Percentiles rank a stretch among this genome's conserved stretches.
Evolutionary conservation across 371 early-diverging fungal genomes (phyloP).

Genomic region (Mortierella sp.): DNA sequence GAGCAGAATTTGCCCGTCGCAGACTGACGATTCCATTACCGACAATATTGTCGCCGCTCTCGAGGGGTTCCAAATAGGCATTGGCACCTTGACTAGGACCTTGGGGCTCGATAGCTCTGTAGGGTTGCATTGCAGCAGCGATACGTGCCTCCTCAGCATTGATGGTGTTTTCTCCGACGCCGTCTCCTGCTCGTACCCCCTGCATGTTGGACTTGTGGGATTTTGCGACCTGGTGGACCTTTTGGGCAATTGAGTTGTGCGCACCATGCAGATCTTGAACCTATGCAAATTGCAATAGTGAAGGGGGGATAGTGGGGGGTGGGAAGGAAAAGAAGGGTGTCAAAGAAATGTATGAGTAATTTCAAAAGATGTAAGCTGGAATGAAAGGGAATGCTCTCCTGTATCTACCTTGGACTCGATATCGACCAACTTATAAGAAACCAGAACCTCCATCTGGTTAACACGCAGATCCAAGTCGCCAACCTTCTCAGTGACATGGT

Average conservation of each 20-base stretch:
- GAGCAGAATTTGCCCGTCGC: neutral
- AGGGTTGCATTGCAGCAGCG: conserved; percentile 40
- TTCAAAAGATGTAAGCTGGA: neutral
- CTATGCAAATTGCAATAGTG: neutral
- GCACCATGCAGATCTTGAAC: conserved; percentile 57
- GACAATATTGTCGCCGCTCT: neutral
- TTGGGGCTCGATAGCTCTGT: conserved; percentile 43
- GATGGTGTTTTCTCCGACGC: conserved; percentile 46
- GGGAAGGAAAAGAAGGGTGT: neutral
- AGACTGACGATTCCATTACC: conserved; percentile 19
- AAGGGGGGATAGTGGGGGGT: neutral
- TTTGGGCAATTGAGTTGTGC: conserved; percentile 55
- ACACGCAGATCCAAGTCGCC: conserved; percentile 54
- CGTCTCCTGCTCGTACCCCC: conserved; percentile 47
- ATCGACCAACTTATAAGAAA: conserved; percentile 56
- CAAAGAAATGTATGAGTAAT: neutral
- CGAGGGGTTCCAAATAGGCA: conserved; percentile 27
- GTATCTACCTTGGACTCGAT: conserved; percentile 54
- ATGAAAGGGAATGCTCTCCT: neutral
- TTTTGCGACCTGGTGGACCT: conserved; percentile 56
- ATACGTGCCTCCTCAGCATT: conserved; percentile 35
- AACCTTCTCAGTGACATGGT: conserved; percentile 55
- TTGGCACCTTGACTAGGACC: conserved; percentile 26
- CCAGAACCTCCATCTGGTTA: conserved; percentile 57
- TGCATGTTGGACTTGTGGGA: conserved; percentile 55